Evolutionary conservation across 1,284 basidiomycete species (phyloP).

Genomic region (Fomitopsis betulina): DNA sequence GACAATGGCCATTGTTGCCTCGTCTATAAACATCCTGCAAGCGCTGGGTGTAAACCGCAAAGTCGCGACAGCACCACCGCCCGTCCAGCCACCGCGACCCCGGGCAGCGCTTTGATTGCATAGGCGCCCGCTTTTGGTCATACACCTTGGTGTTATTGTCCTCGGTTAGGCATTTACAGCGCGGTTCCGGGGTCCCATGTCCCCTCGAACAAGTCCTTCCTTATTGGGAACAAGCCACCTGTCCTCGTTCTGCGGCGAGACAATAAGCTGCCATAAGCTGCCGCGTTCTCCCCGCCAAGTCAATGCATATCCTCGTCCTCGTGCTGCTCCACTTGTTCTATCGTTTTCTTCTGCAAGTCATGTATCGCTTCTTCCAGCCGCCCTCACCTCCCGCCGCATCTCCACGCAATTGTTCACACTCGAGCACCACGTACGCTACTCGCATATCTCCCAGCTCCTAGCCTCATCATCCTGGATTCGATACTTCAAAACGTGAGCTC

Average conservation of each 20-base stretch:
- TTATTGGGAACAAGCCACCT: constrained; percentile 15
- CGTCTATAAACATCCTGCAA: constrained; percentile 21
- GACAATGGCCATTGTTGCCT: constrained; percentile 21
- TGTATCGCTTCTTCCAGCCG: constrained; percentile 1
- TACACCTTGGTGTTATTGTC: constrained; percentile 12
- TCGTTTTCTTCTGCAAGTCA: not conserved
- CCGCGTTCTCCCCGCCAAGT: not conserved
- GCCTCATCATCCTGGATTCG: not conserved
- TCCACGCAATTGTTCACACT: constrained; percentile 9
- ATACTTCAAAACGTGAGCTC: not conserved
- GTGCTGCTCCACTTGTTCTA: not conserved
- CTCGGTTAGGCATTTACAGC: not conserved
- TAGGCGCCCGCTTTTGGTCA: not conserved
- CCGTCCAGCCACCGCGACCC: constrained; percentile 6
- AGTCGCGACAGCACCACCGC: constrained; percentile 5
- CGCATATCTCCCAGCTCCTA: not conserved
- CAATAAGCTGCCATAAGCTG: constrained; percentile 16
- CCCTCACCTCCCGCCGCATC: not conserved
- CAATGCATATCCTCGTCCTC: not conserved
- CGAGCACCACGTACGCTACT: not conserved
- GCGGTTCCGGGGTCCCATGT: constrained; percentile 9
- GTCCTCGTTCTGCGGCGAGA: constrained; percentile 8
- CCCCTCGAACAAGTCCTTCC: constrained; percentile 19
- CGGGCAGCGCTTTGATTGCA: not conserved
- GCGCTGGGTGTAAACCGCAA: constrained; percentile 10